Percentiles rank a stretch among this genome's conserved stretches.
These are phyloP conservation scores for Paramarasmius palmivorus DNA, from an alignment of 1,284 basidiomycete genomes.

Conservation along the genomic window DNA sequence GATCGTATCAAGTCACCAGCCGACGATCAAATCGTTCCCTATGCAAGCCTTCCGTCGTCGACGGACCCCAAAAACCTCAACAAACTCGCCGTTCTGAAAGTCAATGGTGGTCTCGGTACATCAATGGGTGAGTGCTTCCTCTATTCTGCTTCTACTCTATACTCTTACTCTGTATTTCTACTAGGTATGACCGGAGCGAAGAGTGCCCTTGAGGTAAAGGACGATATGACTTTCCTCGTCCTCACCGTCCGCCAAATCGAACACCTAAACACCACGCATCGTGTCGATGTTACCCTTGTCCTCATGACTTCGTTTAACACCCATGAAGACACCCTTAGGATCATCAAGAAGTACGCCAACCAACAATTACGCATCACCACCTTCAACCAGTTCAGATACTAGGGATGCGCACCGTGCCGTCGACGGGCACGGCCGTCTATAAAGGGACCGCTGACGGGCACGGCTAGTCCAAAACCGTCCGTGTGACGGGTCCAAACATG, in stretches of 20 bases:
- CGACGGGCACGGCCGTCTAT: too few species aligned
- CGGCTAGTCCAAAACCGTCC: too few species aligned
- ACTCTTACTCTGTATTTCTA: not conserved
- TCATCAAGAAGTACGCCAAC: constrained; percentile 99
- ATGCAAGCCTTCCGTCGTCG: constrained; percentile 69
- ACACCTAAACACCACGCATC: constrained; percentile 72
- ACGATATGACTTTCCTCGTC: constrained; percentile 99
- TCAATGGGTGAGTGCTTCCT: constrained; percentile 79
- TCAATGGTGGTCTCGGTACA: constrained; percentile 98
- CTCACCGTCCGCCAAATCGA: constrained; percentile 97
- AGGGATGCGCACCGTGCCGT: too few species aligned
- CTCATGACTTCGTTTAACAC: constrained; percentile 99
- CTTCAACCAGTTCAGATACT: constrained; percentile 99
- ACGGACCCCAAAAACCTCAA: constrained; percentile 74
- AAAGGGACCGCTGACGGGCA: too few species aligned
- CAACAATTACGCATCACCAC: constrained; percentile 95
- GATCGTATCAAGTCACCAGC: constrained; percentile 96
- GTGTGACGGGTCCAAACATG: too few species aligned
- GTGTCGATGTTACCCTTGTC: constrained; percentile 92
- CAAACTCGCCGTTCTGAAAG: constrained; percentile 98
- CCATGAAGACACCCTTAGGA: constrained; percentile 93
- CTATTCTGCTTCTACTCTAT: constrained; percentile 1
- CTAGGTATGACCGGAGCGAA: constrained; percentile 91
- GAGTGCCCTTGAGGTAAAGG: constrained; percentile 89
- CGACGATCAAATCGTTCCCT: constrained; percentile 90